Percentiles rank a stretch among this genome's conserved stretches.
Conservation (phyloP, 176 grass and related monocot species). For the Guadua angustifolia region DNA sequence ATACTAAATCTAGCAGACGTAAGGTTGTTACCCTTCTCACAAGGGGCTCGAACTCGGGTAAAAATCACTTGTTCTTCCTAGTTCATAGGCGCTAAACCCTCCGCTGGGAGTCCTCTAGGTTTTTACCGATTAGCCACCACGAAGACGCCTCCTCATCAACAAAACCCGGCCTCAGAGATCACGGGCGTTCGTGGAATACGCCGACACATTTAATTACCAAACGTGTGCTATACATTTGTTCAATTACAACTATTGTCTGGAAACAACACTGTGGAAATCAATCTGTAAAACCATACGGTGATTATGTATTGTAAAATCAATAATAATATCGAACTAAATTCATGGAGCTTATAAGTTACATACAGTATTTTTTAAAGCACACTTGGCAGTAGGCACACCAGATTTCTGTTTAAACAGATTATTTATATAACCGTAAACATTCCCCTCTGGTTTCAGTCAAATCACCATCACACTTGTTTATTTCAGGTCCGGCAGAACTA, state of each 20-base stretch:
- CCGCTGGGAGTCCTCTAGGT: too few relatives aligned
- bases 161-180: too few relatives aligned
- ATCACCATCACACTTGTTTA: neutral
- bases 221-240: neutral
- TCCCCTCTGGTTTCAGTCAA: neutral
- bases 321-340: neutral
- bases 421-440: neutral
- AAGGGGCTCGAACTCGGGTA: too few relatives aligned
- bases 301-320: neutral
- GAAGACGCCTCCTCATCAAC: too few relatives aligned
- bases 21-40: too few relatives aligned
- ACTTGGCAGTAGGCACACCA: neutral
- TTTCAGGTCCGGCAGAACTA: neutral
- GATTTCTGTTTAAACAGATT: neutral
- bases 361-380: neutral
- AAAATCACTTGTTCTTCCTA: too few relatives aligned
- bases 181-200: too few relatives aligned
- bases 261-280: neutral
- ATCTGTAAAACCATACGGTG: neutral
- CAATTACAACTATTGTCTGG: neutral
- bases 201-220: slow-evolving; percentile 20
- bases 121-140: too few relatives aligned
- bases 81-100: too few relatives aligned
- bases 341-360: neutral
- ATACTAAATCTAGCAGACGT: too few relatives aligned